These are phyloP conservation scores for Claviceps fusiformis DNA, from an alignment of 2,329 filamentous ascomycete species.

Conservation along the genomic window DNA sequence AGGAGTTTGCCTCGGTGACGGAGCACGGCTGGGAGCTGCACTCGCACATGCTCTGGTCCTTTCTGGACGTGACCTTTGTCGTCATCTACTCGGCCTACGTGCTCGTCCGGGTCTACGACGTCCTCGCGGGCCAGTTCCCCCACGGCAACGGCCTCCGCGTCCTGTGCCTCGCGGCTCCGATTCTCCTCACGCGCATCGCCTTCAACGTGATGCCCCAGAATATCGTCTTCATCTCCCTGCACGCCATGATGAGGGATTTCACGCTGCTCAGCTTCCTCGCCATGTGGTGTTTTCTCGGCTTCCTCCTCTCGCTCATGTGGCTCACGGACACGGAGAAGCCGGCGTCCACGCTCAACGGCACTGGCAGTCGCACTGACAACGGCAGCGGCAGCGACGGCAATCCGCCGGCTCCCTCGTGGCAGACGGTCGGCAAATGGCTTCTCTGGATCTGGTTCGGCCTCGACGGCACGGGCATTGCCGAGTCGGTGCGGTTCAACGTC, in stretches of 20 bases:
- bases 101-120: constrained; percentile 43
- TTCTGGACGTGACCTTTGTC: constrained; percentile 57
- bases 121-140: constrained; percentile 29
- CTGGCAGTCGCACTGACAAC: constrained; percentile 9
- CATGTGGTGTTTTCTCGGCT: constrained; percentile 57
- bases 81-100: constrained; percentile 50
- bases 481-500: constrained; percentile 46
- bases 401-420: constrained; percentile 14
- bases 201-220: constrained; percentile 65
- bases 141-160: constrained; percentile 48
- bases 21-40: constrained; percentile 57
- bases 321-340: constrained; percentile 26
- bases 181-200: constrained; percentile 56
- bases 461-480: constrained; percentile 44
- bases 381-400: constrained; percentile 11
- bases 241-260: constrained; percentile 65
- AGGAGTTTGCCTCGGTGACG: constrained; percentile 50
- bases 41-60: constrained; percentile 62
- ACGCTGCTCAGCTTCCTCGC: constrained; percentile 52
- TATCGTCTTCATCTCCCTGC: constrained; percentile 59
- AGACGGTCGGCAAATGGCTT: constrained; percentile 61
- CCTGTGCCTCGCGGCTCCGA: constrained; percentile 51
- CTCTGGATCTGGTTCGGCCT: constrained; percentile 70
- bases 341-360: background rate
- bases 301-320: constrained; percentile 57